Evolutionary conservation across 768 basidiomycete genomes (phyloP).

Genomic region (Rhizopogon sp.): DNA sequence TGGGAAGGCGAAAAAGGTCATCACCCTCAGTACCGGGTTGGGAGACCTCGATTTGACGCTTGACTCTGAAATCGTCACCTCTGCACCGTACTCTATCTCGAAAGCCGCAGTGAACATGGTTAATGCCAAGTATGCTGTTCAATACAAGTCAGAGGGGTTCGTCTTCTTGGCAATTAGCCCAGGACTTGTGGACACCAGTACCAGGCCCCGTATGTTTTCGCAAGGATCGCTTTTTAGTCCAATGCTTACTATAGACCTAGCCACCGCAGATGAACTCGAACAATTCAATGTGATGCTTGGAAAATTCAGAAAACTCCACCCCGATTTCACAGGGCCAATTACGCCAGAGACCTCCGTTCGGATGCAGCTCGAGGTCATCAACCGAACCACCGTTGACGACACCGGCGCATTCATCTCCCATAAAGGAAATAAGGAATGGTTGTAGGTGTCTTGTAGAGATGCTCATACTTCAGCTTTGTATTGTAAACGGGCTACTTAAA

Average conservation of each 20-base stretch:
- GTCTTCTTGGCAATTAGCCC: slow-evolving; percentile 33
- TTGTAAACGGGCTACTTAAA: neutral
- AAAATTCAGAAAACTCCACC: slow-evolving; percentile 6
- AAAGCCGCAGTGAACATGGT: slow-evolving; percentile 35
- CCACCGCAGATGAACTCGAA: slow-evolving; percentile 6
- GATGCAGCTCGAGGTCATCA: slow-evolving; percentile 13
- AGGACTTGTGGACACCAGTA: slow-evolving; percentile 25
- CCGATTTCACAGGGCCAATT: slow-evolving; percentile 15
- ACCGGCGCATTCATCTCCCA: slow-evolving; percentile 20
- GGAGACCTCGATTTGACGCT: slow-evolving; percentile 24
- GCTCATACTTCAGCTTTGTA: neutral
- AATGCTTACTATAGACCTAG: neutral
- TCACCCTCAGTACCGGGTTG: slow-evolving; percentile 21
- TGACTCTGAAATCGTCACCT: slow-evolving; percentile 1
- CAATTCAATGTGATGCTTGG: slow-evolving; percentile 4
- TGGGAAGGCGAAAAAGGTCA: slow-evolving; percentile 30
- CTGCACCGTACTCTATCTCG: slow-evolving; percentile 27
- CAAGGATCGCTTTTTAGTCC: neutral
- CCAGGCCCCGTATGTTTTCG: neutral
- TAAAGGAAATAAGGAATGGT: slow-evolving; percentile 18
- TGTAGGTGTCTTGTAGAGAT: slow-evolving; percentile 2
- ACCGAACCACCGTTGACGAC: slow-evolving; percentile 5
- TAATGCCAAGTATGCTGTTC: slow-evolving; percentile 30
- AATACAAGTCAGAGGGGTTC: slow-evolving; percentile 27
- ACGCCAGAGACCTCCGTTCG: slow-evolving; percentile 11